Base-by-base conservation (phyloP, 495 filamentous ascomycete species). In the Opeltia flavorubescens region DNA sequence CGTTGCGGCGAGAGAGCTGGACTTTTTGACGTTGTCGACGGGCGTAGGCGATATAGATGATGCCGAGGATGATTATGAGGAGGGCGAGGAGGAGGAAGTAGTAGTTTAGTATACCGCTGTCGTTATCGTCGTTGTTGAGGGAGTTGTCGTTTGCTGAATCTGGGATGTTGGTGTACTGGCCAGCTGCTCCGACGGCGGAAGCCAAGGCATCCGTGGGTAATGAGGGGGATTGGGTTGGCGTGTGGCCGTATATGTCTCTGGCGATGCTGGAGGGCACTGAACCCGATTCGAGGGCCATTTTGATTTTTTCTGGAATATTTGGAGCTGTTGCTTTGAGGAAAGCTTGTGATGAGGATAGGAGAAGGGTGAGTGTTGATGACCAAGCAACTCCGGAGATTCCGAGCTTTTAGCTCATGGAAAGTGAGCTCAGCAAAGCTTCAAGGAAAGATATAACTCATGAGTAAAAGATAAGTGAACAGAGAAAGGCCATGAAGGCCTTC, bases 71-170 rank as follows among this genome's bases (percentile, higher is more conserved):
- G 29, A 62, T 42, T n/a, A 62, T 47, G 35, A 48, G 42, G 42
- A 63, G 13, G 26, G 47, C 52, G 46, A 63, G 23, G 30, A 61
- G 40, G 25, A 63, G 47, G 31, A 53, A 65, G 46, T 63, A 65
- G 49, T 59, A 65, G 44, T 63, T 57, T 43, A 62, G 55, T 24
- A 57, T 53, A 20, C 55, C 50, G 12, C 23, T 42, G 43, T 52
- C 44, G 7, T 30, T n/a, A 12, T 28, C 13, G 17, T 42, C 31
- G 4, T 47, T 24, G 43, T 30, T 28, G 41, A 29, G 9, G 2
- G 18, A 8, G 23, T 29, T 13, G 34, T 34, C 38, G 30, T 50
- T 40, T n/a, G 17, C 15, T 8, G 3, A 2, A 12, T 35, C 43
- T 26, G 4, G 5, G 39, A 45, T 29, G 24, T 35, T 40, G 38